phyloP scores from a whole-genome alignment of 1,284 basidiomycete species.

The Ustilago curta region DNA sequence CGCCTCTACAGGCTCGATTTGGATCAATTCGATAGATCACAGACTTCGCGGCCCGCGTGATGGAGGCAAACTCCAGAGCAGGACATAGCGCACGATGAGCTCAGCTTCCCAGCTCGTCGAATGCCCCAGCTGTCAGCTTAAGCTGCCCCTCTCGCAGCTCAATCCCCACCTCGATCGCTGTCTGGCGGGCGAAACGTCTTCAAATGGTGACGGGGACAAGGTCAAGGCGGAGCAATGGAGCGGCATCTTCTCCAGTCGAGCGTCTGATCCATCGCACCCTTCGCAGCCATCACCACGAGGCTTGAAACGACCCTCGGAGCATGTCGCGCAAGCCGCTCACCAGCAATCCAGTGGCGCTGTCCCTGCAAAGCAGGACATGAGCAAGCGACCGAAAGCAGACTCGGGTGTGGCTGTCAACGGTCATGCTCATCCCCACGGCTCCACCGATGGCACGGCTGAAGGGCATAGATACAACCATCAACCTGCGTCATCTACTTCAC shows the following conservation, averaged over 20 bases:
- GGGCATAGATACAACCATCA: background rate
- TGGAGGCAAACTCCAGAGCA: background rate
- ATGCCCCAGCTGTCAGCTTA: slow-evolving; percentile 56
- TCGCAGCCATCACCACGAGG: slow-evolving; percentile 12
- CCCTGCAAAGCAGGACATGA: background rate
- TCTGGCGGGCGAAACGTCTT: slow-evolving; percentile 25
- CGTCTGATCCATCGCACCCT: background rate
- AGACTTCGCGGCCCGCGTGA: background rate
- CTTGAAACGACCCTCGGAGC: slow-evolving; percentile 11
- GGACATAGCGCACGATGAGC: slow-evolving; percentile 21
- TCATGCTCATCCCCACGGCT: too few species aligned
- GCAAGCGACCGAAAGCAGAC: slow-evolving; percentile 17
- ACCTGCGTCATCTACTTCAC: slow-evolving; percentile 17
- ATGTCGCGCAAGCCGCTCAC: background rate
- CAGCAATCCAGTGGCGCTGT: background rate
- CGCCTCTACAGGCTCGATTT: background rate
- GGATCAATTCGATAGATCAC: background rate
- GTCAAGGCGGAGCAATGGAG: slow-evolving; percentile 29
- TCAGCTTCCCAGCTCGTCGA: slow-evolving; percentile 46
- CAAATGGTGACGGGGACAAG: slow-evolving; percentile 7
- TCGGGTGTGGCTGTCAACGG: background rate
- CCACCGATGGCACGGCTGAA: background rate
- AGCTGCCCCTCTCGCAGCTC: slow-evolving; percentile 52
- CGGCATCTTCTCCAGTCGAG: slow-evolving; percentile 10
- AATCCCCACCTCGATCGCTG: slow-evolving; percentile 64